Evolutionary conservation across 441 rosid genomes (phyloP), one percentile per base, ranked within the genome.

Genomic region (Gossypium gossypioides): DNA sequence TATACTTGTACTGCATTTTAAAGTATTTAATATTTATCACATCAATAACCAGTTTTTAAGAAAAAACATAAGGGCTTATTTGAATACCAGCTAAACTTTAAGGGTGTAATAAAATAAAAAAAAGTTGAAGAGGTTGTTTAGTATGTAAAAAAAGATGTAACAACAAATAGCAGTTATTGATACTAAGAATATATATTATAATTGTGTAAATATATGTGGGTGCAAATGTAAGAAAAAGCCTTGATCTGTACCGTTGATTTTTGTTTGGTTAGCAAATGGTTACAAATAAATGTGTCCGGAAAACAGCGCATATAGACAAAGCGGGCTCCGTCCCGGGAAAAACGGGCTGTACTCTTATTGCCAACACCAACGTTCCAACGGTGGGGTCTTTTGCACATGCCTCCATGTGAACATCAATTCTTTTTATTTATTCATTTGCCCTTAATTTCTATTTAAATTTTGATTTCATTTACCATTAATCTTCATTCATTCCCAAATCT

Each of bases 331-430:
- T 78, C 84, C 88, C 90, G 85, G 84, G 72, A 82, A 84, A 84
- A 79, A 84, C 88, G 91, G 96, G 84, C 73, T 85, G 84, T 78
- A 79, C 68, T 77, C 85, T 81, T 84, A 56, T 67, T 77, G 46
- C 78, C 66, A 68, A 61, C 79, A 46, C 80, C 59, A 68, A 68
- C 76, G 60, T 77, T 75, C 82, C 77, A 46, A 56, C 73, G 50
- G 79, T 81, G 83, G 84, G 85, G 69, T 82, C 91, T 54, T 62
- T 72, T 67, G 52, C 91, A 89, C 92, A 83, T 88, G 96, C 87
- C 74, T 80, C 91, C 92, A 86, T 82, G 90, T 88, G 88, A 84
- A 75, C 72, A 9, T 13, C 2, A 18, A 48, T 6, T 56, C 58
- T 7, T 19, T 34, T 32, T 37, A 57, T 58, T n/a, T 9, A n/a